Conservation (phyloP, 352 stramenopile species). For the Plasmopara viticola region DNA sequence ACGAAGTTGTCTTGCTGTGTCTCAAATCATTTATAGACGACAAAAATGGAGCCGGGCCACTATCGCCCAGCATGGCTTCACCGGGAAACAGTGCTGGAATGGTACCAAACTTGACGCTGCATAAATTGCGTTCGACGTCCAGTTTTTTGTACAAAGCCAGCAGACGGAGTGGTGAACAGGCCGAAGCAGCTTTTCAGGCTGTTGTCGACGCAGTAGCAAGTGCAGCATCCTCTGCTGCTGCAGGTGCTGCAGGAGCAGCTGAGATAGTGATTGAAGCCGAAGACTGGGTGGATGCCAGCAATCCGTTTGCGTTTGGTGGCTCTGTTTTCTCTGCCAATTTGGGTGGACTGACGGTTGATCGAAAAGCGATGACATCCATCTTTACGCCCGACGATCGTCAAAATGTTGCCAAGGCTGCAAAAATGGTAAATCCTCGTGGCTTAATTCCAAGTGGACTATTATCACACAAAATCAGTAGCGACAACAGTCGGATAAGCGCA, state of each 20-base stretch:
- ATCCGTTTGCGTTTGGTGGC: conserved; percentile 26
- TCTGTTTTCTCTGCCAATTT: conserved; percentile 23
- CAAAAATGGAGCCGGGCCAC: conserved; percentile 20
- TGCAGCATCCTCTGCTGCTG: conserved; percentile 34
- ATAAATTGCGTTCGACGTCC: conserved; percentile 53
- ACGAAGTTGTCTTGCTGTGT: conserved; percentile 48
- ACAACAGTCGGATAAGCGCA: conserved; percentile 17
- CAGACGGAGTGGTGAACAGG: conserved; percentile 54
- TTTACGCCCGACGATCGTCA: conserved; percentile 63
- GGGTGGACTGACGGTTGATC: conserved; percentile 21
- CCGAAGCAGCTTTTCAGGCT: conserved; percentile 65
- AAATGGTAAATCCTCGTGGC: conserved; percentile 40
- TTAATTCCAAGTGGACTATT: conserved; percentile 24
- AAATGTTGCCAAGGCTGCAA: conserved; percentile 43
- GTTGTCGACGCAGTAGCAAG: conserved; percentile 56
- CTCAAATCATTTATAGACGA: conserved; percentile 33
- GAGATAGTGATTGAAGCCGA: conserved; percentile 48
- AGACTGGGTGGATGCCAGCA: conserved; percentile 42
- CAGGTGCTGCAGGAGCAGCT: conserved; percentile 17
- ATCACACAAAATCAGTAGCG: conserved; percentile 24
- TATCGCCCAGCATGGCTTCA: conserved; percentile 9
- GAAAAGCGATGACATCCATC: conserved; percentile 38
- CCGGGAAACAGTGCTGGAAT: conserved; percentile 18
- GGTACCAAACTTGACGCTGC: conserved; percentile 34
- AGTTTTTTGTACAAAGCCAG: conserved; percentile 68